Percentiles rank a stretch among this genome's conserved stretches.
Evolutionary conservation across 208 protist genomes (phyloP).

Genomic region (Wallacemonas sp.): DNA sequence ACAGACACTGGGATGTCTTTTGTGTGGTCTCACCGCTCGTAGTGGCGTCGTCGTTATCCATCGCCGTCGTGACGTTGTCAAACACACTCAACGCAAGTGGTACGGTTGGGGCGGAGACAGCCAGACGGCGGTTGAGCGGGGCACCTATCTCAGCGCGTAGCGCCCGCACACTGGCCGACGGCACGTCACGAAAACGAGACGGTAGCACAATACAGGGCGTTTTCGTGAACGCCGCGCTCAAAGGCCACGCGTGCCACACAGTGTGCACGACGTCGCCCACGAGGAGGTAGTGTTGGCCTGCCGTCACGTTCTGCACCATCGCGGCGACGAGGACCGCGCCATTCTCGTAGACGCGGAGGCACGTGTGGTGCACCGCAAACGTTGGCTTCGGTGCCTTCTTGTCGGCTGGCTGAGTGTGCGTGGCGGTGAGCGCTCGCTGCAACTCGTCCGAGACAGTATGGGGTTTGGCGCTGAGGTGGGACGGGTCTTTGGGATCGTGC

Average conservation of each 20-base stretch:
- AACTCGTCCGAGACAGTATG: constrained; percentile 20
- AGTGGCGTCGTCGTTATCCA: constrained; percentile 4
- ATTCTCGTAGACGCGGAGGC: constrained; percentile 25
- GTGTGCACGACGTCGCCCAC: constrained; percentile 25
- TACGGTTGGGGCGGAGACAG: constrained; percentile 27
- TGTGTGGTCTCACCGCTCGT: neutral
- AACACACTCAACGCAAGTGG: constrained; percentile 60
- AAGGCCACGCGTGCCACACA: constrained; percentile 38
- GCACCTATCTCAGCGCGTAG: constrained; percentile 31
- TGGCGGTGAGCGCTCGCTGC: constrained; percentile 10
- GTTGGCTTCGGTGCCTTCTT: neutral
- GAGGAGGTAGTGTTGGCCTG: constrained; percentile 26
- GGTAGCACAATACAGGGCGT: constrained; percentile 30
- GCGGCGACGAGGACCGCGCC: constrained; percentile 30
- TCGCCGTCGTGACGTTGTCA: constrained; percentile 23
- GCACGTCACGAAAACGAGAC: neutral
- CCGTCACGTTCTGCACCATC: constrained; percentile 15
- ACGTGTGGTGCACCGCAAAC: constrained; percentile 28
- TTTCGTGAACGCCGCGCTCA: constrained; percentile 14
- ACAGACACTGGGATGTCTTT: neutral
- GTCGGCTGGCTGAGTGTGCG: neutral
- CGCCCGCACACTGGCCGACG: constrained; percentile 28
- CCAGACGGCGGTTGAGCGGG: constrained; percentile 23
- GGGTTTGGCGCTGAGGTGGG: constrained; percentile 12
- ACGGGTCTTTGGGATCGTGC: constrained; percentile 9